Evolutionary conservation across 225 moss, liverwort and hornwort species (phyloP).

Genomic region (Straminergon stramineum): DNA sequence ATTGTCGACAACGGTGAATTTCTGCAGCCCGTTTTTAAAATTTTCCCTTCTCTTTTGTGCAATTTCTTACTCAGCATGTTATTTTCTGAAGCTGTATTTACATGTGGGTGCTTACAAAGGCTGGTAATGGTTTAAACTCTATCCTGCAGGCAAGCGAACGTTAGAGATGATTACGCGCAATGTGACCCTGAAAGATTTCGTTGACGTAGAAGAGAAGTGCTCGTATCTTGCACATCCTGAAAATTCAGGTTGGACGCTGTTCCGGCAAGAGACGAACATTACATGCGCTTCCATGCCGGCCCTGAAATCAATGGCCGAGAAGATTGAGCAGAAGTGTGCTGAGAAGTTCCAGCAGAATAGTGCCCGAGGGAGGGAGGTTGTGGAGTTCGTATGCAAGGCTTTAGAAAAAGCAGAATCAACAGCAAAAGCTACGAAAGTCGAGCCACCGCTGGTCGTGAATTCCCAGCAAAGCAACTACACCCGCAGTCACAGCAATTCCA

Average conservation of each 20-base stretch:
- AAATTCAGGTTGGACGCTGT: slow-evolving; percentile 73
- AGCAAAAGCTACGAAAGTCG: not conserved
- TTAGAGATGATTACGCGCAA: slow-evolving; percentile 78
- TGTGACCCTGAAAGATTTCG: slow-evolving; percentile 70
- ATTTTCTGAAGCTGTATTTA: not conserved
- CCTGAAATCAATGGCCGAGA: slow-evolving; percentile 65
- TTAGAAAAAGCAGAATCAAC: slow-evolving; percentile 41
- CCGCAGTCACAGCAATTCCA: slow-evolving; percentile 36
- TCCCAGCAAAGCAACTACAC: slow-evolving; percentile 40
- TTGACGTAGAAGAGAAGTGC: slow-evolving; percentile 86
- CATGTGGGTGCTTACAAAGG: not conserved
- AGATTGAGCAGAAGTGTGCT: slow-evolving; percentile 77
- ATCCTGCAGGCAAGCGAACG: slow-evolving; percentile 37
- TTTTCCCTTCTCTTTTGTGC: not conserved
- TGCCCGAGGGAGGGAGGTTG: slow-evolving; percentile 69
- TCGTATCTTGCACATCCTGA: slow-evolving; percentile 70
- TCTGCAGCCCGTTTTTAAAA: not conserved
- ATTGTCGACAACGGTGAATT: slow-evolving; percentile 44
- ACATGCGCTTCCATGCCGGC: slow-evolving; percentile 73
- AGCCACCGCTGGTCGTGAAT: slow-evolving; percentile 35
- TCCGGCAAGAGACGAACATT: slow-evolving; percentile 79
- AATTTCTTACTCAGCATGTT: not conserved
- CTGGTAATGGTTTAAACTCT: not conserved
- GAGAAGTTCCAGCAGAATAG: slow-evolving; percentile 85
- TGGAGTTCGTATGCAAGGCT: slow-evolving; percentile 68